These are phyloP conservation scores for Dictyostelium citrinum DNA, from an alignment of 78 protist species.

Conservation along the genomic window DNA sequence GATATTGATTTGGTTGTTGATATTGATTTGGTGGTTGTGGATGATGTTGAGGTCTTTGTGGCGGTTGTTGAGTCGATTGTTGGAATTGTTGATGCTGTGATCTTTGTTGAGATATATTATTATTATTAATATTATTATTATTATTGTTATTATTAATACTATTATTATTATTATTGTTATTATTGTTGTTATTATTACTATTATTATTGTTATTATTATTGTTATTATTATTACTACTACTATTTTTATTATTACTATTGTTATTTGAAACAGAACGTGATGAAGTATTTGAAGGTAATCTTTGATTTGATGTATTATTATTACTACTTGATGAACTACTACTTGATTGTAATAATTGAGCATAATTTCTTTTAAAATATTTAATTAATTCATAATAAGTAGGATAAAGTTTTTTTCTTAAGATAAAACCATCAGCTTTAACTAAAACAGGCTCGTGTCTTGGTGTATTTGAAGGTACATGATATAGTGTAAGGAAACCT, in stretches of 20 bases:
- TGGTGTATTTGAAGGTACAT: constrained; percentile 34
- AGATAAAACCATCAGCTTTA: constrained; percentile 58
- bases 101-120: neutral
- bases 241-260: neutral
- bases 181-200: neutral
- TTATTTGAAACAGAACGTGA: neutral
- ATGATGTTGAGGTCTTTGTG: neutral
- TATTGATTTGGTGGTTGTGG: neutral
- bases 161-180: neutral
- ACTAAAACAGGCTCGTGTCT: constrained; percentile 54
- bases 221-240: neutral
- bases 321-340: neutral
- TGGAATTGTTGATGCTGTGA: neutral
- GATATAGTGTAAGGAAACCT: constrained; percentile 45
- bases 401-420: constrained; percentile 34
- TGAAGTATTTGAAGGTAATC: neutral
- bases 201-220: neutral
- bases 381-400: constrained; percentile 44
- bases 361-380: constrained; percentile 64
- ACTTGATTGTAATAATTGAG: neutral
- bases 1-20: neutral
- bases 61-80: neutral
- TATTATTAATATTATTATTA: neutral
- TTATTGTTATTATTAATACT: neutral
- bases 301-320: constrained; percentile 9